phyloP scores from a whole-genome alignment of 495 filamentous ascomycete species.

The Hypoxylon rickii region DNA sequence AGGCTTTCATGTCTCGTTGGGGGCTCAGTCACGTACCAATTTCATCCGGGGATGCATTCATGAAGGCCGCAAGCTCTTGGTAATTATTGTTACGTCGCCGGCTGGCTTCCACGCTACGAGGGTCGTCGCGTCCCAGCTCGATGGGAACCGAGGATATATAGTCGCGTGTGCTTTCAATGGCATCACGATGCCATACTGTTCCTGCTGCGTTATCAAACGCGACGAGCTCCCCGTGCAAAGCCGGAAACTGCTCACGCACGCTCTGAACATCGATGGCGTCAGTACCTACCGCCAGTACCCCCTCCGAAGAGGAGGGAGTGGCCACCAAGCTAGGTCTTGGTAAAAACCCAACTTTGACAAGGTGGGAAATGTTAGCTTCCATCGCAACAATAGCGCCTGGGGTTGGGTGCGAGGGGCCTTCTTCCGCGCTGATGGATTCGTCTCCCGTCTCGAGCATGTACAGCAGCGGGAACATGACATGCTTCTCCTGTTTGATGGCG shows the following conservation, averaged over 20 bases:
- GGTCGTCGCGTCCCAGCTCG: not conserved
- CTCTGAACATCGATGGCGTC: not conserved
- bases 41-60: not conserved
- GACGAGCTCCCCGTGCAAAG: not conserved
- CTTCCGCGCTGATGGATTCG: no score
- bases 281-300: not conserved
- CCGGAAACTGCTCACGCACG: not conserved
- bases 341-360: not conserved
- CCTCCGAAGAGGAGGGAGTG: not conserved
- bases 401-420: not conserved
- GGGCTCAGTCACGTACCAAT: no score
- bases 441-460: not conserved
- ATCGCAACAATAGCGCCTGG: not conserved
- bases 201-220: not conserved
- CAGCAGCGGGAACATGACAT: not conserved
- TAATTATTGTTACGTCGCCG: no score
- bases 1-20: no score
- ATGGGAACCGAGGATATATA: not conserved
- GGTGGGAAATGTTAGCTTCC: not conserved
- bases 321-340: not conserved
- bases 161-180: not conserved
- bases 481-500: not conserved
- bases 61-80: not conserved
- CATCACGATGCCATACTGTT: not conserved
- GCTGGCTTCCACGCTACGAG: no score